These are phyloP conservation scores for Passiflora organensis DNA, from an alignment of 345 rosid genomes.

Conservation along the genomic window DNA sequence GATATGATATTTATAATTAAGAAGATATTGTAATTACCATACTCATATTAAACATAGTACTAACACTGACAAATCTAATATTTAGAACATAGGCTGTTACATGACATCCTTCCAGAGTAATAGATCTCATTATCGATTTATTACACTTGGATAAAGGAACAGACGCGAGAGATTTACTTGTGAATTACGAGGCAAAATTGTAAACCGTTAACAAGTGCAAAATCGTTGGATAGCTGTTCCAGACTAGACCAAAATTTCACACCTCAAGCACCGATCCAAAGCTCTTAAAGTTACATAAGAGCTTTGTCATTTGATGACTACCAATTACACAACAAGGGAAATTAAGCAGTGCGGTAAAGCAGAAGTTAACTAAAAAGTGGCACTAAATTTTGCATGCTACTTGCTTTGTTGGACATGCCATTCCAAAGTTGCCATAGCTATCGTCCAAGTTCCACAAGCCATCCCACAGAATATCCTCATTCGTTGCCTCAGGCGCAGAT, in stretches of 20 bases:
- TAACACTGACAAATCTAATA: no score
- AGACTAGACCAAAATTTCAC: constrained; percentile 7
- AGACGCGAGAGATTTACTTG: not conserved
- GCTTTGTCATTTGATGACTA: constrained; percentile 21
- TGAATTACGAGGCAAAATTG: constrained; percentile 10
- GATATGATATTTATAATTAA: no score
- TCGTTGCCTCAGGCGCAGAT: constrained; percentile 22
- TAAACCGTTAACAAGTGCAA: constrained; percentile 8
- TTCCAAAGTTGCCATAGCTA: constrained; percentile 40
- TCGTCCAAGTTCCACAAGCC: constrained; percentile 73
- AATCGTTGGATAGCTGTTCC: constrained; percentile 8
- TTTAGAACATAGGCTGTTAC: no score
- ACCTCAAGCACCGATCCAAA: constrained; percentile 14
- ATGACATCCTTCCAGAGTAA: no score
- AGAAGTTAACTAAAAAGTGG: constrained; percentile 43
- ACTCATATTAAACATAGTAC: no score
- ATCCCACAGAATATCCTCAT: constrained; percentile 60
- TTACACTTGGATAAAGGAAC: no score
- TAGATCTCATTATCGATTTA: no score
- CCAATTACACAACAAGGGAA: no score
- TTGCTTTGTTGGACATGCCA: constrained; percentile 33
- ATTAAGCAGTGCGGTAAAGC: not conserved
- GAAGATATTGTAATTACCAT: no score
- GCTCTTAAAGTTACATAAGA: constrained; percentile 23
- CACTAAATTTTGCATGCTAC: constrained; percentile 34